Percentiles rank a stretch among this genome's conserved stretches.
phyloP scores from a whole-genome alignment of 345 rosid genomes.

The Eucalyptus cloeziana region DNA sequence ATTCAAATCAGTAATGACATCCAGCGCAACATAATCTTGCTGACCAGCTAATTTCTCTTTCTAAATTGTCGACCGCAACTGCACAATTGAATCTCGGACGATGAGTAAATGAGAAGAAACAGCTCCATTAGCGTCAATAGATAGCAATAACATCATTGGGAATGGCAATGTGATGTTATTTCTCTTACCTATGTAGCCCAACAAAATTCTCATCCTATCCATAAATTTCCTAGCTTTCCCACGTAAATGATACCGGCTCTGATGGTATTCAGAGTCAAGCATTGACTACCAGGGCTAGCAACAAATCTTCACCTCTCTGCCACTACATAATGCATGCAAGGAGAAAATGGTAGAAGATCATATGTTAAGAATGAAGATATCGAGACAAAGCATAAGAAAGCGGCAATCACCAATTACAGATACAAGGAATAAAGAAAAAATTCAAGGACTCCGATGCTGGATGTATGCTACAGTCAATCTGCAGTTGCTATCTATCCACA shows the following conservation, averaged over 20 bases:
- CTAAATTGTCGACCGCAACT: neutral
- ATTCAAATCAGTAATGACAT: neutral
- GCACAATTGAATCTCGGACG: neutral
- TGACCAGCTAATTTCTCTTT: neutral
- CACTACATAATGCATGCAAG: neutral
- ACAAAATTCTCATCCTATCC: neutral
- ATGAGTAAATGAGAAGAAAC: neutral
- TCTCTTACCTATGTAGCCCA: neutral
- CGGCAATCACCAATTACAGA: neutral
- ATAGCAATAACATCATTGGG: neutral
- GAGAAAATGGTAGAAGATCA: neutral
- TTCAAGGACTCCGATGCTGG: neutral
- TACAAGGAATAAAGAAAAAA: neutral
- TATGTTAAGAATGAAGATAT: neutral
- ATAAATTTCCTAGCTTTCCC: neutral
- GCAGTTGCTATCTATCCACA: neutral
- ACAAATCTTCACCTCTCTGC: neutral
- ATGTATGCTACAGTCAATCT: neutral
- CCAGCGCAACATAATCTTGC: neutral
- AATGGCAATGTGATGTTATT: neutral
- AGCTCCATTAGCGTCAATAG: neutral
- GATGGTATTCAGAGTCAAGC: neutral
- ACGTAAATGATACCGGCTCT: neutral
- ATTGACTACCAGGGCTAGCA: neutral
- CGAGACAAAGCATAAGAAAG: neutral